Evolutionary conservation across 192 early-diverging fungal species (phyloP).

Genomic region (Coemansia sp.): DNA sequence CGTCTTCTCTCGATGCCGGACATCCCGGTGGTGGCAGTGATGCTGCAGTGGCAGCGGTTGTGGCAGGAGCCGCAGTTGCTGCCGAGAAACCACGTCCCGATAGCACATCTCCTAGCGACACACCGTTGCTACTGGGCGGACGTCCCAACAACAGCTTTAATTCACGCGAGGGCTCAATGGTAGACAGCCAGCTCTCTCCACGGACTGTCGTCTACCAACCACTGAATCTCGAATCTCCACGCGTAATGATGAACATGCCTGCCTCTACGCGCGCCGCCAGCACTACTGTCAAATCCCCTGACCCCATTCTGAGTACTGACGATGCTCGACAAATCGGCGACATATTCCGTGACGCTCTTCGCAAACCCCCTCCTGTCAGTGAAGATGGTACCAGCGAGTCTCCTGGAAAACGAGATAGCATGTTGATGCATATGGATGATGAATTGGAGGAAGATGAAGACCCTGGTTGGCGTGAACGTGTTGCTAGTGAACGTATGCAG

Average conservation of each 20-base stretch:
- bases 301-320: slow-evolving; percentile 34
- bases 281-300: slow-evolving; percentile 3
- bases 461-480: slow-evolving; percentile 47
- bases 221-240: slow-evolving; percentile 42
- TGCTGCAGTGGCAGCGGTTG: slow-evolving; percentile 6
- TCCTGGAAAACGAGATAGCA: slow-evolving; percentile 10
- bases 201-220: slow-evolving; percentile 26
- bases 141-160: slow-evolving; percentile 43
- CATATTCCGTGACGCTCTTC: slow-evolving; percentile 50
- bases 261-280: slow-evolving; percentile 27
- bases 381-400: slow-evolving; percentile 34
- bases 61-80: slow-evolving; percentile 1
- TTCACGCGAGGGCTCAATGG: slow-evolving; percentile 32
- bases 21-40: slow-evolving; percentile 10
- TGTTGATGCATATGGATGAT: slow-evolving; percentile 19
- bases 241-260: slow-evolving; percentile 45
- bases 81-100: slow-evolving; percentile 21
- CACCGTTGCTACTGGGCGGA: slow-evolving; percentile 36
- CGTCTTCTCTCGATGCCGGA: background rate
- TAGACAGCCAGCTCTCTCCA: slow-evolving; percentile 19
- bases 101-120: slow-evolving; percentile 31
- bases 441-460: slow-evolving; percentile 37
- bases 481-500: slow-evolving; percentile 54
- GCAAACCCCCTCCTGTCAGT: slow-evolving; percentile 44
- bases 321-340: slow-evolving; percentile 53